phyloP scores from a whole-genome alignment of 108 stramenopile species.

The Cyclotella choctawhatcheeana region DNA sequence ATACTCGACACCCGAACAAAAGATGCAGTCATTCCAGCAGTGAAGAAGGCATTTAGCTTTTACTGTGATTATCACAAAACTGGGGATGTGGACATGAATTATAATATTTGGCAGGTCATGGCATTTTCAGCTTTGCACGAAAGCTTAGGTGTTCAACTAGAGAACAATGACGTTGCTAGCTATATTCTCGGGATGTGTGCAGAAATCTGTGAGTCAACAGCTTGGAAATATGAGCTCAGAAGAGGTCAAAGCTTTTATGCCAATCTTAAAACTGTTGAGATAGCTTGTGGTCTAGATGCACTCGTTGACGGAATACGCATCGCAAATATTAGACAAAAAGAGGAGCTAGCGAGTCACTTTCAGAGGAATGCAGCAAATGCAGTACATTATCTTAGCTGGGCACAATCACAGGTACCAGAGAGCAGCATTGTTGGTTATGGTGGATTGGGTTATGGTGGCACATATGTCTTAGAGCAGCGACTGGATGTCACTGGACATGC shows the following conservation, averaged over 20 bases:
- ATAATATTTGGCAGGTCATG: slow-evolving; percentile 62
- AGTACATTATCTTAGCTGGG: slow-evolving; percentile 40
- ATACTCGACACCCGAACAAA: background rate
- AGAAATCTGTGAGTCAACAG: slow-evolving; percentile 38
- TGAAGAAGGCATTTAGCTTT: slow-evolving; percentile 47
- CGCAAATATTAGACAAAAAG: slow-evolving; percentile 1
- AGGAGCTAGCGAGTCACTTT: slow-evolving; percentile 14
- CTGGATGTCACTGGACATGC: slow-evolving; percentile 64
- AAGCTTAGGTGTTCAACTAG: background rate
- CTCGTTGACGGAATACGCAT: slow-evolving; percentile 40
- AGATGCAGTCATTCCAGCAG: slow-evolving; percentile 29
- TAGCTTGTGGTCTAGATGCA: slow-evolving; percentile 57
- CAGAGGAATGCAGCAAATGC: slow-evolving; percentile 30
- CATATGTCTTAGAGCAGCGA: slow-evolving; percentile 48
- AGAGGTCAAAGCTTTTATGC: slow-evolving; percentile 49
- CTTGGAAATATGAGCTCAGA: slow-evolving; percentile 47
- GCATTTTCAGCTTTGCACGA: slow-evolving; percentile 41
- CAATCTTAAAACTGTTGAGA: slow-evolving; percentile 57
- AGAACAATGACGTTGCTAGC: background rate
- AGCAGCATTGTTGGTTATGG: slow-evolving; percentile 35
- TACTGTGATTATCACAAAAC: slow-evolving; percentile 44
- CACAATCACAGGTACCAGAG: slow-evolving; percentile 39
- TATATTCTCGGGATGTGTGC: slow-evolving; percentile 45
- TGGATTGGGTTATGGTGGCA: slow-evolving; percentile 54
- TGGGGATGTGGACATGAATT: slow-evolving; percentile 48